Evolutionary conservation across 2,329 filamentous ascomycete genomes (phyloP), one percentile per base, ranked within the genome.

Genomic region (Apiospora malaysiana): DNA sequence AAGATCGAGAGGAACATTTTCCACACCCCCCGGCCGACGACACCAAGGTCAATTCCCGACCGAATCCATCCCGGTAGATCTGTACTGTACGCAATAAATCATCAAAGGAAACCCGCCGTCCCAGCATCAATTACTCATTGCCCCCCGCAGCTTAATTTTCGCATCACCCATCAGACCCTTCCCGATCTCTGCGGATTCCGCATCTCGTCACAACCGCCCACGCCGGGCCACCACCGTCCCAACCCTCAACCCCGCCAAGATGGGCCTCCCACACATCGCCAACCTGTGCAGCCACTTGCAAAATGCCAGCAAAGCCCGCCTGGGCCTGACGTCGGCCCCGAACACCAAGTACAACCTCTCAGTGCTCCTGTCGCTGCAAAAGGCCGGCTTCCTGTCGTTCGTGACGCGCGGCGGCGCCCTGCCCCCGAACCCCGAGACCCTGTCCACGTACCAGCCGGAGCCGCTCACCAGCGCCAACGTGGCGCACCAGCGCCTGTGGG

Each of bases 211-310:
- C 7, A 63, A 14, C 32, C 49, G 18, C 56, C 32, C 56, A 63
- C 56, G 56, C 56, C 56, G 32, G 56, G 56, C 27, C 56, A n/a
- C 27, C 18, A 4, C 21, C 27, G n/a, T 18, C 32, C n/a, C 32
- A n/a, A n/a, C 21, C 45, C 2, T 1, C 21, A 21, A 47, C 51
- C 25, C 56, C 49, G 14, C 46, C 71, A 83, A 77, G 66, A 93
- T 93, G 91, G 92, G 90, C 77, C 88, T 97, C 83, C 85, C 89
- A 79, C 90, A 92, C 82, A 88, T 97, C 74, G 88, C 90, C 77
- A 86, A 95, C 85, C 90, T 95, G 83, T 97, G 93, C 87, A 94
- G 94, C 75, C 94, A 97, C 85, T 87, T 98, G 71, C 93, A 96
- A 82, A 98, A 98, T 85, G 93, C 93, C 75, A 92, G 92, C 70